A percentile compares a stretch with the other conserved stretches of the same genome.
phyloP scores from a whole-genome alignment of 176 grass and related monocot genomes.

The Otatea glauca region DNA sequence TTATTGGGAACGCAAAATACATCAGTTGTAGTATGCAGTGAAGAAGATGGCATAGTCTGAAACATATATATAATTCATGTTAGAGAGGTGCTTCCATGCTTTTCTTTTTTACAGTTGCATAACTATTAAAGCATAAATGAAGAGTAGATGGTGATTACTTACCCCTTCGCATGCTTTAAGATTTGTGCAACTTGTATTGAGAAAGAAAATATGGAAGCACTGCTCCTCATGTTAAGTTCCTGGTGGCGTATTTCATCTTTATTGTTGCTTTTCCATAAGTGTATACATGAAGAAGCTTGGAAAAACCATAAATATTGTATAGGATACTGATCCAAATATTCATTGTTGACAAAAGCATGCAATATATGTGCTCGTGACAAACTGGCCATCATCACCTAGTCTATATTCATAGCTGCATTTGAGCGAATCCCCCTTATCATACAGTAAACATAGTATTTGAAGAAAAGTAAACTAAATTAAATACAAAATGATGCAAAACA shows the following conservation, averaged over 20 bases:
- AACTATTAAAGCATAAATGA: too few species aligned
- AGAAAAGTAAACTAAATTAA: conserved; percentile 10
- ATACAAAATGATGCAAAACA: conserved; percentile 10
- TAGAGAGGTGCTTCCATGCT: too few species aligned
- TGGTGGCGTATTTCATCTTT: not conserved
- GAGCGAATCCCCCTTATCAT: conserved; percentile 40
- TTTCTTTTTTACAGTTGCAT: too few species aligned
- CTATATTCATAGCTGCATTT: conserved; percentile 73
- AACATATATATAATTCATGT: conserved; percentile 11
- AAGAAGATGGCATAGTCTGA: conserved; percentile 5
- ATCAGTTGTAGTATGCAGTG: not conserved
- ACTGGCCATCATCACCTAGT: conserved; percentile 35
- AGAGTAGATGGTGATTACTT: too few species aligned
- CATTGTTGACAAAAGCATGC: conserved; percentile 82
- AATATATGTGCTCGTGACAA: conserved; percentile 73
- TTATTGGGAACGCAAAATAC: not conserved
- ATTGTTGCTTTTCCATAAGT: conserved; percentile 22
- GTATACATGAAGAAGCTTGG: not conserved
- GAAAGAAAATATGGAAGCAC: too few species aligned
- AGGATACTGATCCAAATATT: conserved; percentile 60
- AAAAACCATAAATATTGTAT: not conserved
- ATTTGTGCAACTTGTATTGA: too few species aligned
- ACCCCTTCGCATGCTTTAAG: too few species aligned
- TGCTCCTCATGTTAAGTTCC: not conserved
- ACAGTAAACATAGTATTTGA: not conserved